Base-by-base conservation (phyloP, 352 stramenopile species). In the Pilasporangium apinafurcum region DNA sequence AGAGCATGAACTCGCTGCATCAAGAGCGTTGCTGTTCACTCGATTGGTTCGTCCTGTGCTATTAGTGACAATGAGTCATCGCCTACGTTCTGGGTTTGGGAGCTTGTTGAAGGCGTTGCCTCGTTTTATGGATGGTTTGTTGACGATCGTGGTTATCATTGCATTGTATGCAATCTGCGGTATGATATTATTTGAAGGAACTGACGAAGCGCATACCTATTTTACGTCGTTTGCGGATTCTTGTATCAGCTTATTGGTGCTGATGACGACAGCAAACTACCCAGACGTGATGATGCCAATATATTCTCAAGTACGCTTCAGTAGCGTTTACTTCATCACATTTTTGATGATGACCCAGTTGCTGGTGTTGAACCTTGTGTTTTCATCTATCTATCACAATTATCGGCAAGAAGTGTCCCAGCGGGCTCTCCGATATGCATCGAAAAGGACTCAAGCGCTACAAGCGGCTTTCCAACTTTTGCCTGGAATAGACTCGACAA, bases 231-330 rank as follows among this genome's bases (percentile, higher is more conserved):
- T 86, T 24, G 42, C 53, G 14, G 66, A 82, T 18, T 43, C 74
- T 8, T 69, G 52, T 28, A 62, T 83, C 53, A 81, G 68, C 27
- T 51, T 92, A 37, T 62, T 86, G 24, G 67, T 90, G 21, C 38
- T 90, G 45, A 38, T 88, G 10, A 91, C 81, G 21, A 93, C 81
- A 1, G 76, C 75, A 4, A 93, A 93, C 46, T 90, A 78, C n/a
- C 81, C 81, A 1, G 78, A 93, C 53, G 56, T 93, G 12, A 85
- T 87, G 73, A 80, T 89, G 56, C 70, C 75, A 5, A 65, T 71
- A 2, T 93, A 88, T 53, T 63, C 56, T 2, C 41, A 61, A 18
- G 40, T 58, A 8, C 59, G 78, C 9, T 53, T 53, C 8, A 58
- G 58, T 2, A 73, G 64, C 37, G 38, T 88, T 17, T 83, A 87